phyloP scores from a whole-genome alignment of 805 yeast species.

The Candida sakaeoensis region DNA sequence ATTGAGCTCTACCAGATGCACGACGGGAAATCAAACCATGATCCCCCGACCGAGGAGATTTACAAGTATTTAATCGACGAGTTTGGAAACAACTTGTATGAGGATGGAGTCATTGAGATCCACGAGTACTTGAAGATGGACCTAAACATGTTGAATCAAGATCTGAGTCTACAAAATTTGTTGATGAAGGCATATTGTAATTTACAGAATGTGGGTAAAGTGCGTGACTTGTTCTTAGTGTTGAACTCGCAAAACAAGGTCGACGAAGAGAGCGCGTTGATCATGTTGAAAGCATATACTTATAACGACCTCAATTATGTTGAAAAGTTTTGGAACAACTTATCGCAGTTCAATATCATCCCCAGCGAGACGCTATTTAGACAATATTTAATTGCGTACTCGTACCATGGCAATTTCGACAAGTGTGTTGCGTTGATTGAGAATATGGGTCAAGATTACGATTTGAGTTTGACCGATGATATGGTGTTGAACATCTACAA shows the following conservation, averaged over 20 bases:
- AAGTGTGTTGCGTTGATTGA: conserved; percentile 52
- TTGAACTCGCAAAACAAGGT: conserved; percentile 53
- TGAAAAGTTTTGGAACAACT: conserved; percentile 56
- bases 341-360: conserved; percentile 49
- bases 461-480: conserved; percentile 40
- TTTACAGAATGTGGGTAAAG: conserved; percentile 51
- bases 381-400: conserved; percentile 66
- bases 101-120: conserved; percentile 61
- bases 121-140: conserved; percentile 67
- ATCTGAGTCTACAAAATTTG: conserved; percentile 56
- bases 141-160: conserved; percentile 43
- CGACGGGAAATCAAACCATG: conserved; percentile 25
- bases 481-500: conserved; percentile 47
- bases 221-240: conserved; percentile 57
- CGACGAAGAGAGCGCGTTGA: conserved; percentile 59
- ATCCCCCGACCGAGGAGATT: conserved; percentile 47
- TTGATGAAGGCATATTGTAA: conserved; percentile 62
- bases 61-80: conserved; percentile 57
- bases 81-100: conserved; percentile 57
- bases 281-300: conserved; percentile 64
- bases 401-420: conserved; percentile 57
- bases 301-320: conserved; percentile 53
- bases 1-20: conserved; percentile 41
- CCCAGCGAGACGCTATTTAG: conserved; percentile 52
- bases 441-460: conserved; percentile 42